These are phyloP conservation scores for Aureobasidium namibiae DNA, from an alignment of 2,329 filamentous ascomycete species.

Conservation along the genomic window DNA sequence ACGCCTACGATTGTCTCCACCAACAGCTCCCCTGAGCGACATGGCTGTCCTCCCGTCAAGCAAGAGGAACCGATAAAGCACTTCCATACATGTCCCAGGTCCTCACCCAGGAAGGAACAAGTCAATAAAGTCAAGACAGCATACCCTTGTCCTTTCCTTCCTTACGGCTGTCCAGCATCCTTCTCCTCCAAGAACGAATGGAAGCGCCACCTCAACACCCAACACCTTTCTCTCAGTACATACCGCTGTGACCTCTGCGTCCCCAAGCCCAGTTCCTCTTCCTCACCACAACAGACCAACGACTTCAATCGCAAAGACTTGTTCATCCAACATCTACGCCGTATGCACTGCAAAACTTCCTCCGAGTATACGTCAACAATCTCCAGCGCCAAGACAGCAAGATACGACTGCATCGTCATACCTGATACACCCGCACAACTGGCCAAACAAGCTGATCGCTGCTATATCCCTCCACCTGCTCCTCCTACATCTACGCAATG, in stretches of 20 bases:
- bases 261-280: slow-evolving; percentile 30
- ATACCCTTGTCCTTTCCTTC: slow-evolving; percentile 70
- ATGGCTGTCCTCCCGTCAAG: neutral
- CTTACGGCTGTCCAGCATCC: slow-evolving; percentile 63
- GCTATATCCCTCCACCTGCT: slow-evolving; percentile 52
- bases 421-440: slow-evolving; percentile 20
- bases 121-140: slow-evolving; percentile 20
- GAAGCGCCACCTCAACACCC: slow-evolving; percentile 78
- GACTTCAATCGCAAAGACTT: slow-evolving; percentile 90
- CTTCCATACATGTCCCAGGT: neutral
- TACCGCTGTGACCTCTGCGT: slow-evolving; percentile 43
- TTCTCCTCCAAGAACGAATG: slow-evolving; percentile 88
- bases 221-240: slow-evolving; percentile 67
- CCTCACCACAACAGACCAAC: slow-evolving; percentile 30
- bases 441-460: slow-evolving; percentile 49
- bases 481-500: slow-evolving; percentile 56
- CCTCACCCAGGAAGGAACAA: neutral
- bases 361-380: slow-evolving; percentile 27
- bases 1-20: neutral
- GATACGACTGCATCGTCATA: slow-evolving; percentile 10
- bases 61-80: neutral
- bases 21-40: neutral
- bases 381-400: slow-evolving; percentile 19
- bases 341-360: slow-evolving; percentile 58
- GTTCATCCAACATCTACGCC: slow-evolving; percentile 77